Conservation (phyloP, 129 eudicot genomes). For the Arctium minus region DNA sequence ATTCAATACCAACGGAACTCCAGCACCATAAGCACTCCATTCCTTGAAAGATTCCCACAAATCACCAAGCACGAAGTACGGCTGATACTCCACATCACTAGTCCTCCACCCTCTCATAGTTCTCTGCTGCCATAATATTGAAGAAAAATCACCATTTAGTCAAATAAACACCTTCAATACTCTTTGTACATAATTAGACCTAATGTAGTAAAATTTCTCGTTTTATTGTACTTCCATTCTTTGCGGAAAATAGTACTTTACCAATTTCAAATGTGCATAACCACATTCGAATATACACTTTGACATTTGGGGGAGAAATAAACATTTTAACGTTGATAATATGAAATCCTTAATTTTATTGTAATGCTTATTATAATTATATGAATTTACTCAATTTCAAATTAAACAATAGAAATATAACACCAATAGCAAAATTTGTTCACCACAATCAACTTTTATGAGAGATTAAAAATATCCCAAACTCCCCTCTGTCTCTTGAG, state of each 20-base stretch:
- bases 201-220: neutral
- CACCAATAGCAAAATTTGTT: neutral
- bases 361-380: neutral
- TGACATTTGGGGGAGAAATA: neutral
- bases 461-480: neutral
- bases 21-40: conserved; percentile 94
- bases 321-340: neutral
- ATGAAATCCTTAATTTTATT: neutral
- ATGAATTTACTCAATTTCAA: neutral
- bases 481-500: neutral
- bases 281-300: neutral
- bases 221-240: neutral
- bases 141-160: conserved; percentile 8
- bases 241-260: neutral
- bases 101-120: conserved; percentile 60
- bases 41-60: conserved; percentile 83
- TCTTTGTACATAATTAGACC: neutral
- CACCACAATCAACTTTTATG: neutral
- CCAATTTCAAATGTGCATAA: neutral
- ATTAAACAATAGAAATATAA: neutral
- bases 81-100: conserved; percentile 46
- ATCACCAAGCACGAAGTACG: conserved; percentile 67
- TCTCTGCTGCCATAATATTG: conserved; percentile 35
- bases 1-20: conserved; percentile 71
- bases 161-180: conserved; percentile 5